These are phyloP conservation scores for Parasitella parasitica DNA, from an alignment of 371 early-diverging fungal genomes.

Conservation along the genomic window DNA sequence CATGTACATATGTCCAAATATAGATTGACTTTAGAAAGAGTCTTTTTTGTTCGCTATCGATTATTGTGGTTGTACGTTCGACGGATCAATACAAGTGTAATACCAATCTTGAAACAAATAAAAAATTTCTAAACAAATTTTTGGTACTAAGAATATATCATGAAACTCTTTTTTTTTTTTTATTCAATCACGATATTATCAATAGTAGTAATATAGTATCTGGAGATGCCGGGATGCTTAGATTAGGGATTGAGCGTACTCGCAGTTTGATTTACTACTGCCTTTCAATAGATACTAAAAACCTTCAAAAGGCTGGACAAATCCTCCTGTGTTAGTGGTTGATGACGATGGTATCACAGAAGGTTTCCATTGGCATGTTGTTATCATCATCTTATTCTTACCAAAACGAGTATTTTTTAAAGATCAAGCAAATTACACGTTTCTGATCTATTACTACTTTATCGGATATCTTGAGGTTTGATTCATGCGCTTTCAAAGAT, in stretches of 20 bases:
- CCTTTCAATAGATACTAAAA: not conserved
- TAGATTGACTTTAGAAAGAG: not conserved
- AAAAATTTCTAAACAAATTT: not conserved
- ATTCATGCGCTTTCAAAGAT: no score
- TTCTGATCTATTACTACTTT: no score
- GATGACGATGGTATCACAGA: not conserved
- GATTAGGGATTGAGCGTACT: no score
- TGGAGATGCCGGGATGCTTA: no score
- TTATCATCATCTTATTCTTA: no score
- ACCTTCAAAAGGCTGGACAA: not conserved
- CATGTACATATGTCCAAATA: not conserved
- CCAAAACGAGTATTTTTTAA: no score
- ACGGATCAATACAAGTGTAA: no score
- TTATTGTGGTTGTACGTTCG: no score
- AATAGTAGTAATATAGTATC: no score
- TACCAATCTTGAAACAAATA: not conserved
- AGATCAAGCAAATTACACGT: no score
- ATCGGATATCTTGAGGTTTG: no score
- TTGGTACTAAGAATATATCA: not conserved
- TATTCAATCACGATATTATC: not conserved
- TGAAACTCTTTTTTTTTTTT: not conserved
- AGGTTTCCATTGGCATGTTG: not conserved
- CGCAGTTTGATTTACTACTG: not conserved
- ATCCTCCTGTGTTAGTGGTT: not conserved
- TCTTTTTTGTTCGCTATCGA: not conserved